Conservation (phyloP, 176 grass and related monocot species). For the Eremochloa ophiuroides region DNA sequence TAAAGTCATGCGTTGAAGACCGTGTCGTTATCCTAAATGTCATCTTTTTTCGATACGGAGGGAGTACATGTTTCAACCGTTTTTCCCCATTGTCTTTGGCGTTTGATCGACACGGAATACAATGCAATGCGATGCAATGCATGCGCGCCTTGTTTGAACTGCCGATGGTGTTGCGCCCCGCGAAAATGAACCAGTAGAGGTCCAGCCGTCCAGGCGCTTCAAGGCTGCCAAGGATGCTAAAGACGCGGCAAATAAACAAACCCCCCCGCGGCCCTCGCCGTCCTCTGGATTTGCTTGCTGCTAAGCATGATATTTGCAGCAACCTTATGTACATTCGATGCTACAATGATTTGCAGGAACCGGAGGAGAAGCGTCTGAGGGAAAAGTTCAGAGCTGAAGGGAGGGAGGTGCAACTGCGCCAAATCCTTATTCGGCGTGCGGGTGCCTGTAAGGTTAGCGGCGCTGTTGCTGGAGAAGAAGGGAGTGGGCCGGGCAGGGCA, state of each 20-base stretch:
- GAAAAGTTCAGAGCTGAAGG: constrained; percentile 24
- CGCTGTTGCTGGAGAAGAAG: too few species aligned
- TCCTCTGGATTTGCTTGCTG: too few species aligned
- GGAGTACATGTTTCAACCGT: too few species aligned
- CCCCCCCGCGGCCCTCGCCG: too few species aligned
- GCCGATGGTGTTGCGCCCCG: constrained; percentile 74
- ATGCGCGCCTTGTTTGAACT: background rate
- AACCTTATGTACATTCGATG: background rate
- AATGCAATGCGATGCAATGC: background rate
- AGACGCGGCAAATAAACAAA: constrained; percentile 37
- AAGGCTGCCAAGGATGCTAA: constrained; percentile 57
- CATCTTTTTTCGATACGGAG: too few species aligned
- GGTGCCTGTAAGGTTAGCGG: too few species aligned
- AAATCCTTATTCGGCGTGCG: too few species aligned
- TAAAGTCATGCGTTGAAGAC: too few species aligned
- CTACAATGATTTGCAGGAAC: constrained; percentile 39
- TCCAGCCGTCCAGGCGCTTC: constrained; percentile 50
- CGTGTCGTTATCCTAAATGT: too few species aligned
- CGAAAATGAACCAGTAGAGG: constrained; percentile 83
- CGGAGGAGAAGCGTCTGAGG: constrained; percentile 27
- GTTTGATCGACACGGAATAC: too few species aligned
- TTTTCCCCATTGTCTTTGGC: background rate
- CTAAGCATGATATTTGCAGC: background rate
- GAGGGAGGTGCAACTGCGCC: constrained; percentile 20
- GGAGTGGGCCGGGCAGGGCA: too few species aligned